A percentile compares a stretch with the other conserved stretches of the same genome.
phyloP scores from a whole-genome alignment of 2,329 filamentous ascomycete genomes.

The Elsinoe ampelina region DNA sequence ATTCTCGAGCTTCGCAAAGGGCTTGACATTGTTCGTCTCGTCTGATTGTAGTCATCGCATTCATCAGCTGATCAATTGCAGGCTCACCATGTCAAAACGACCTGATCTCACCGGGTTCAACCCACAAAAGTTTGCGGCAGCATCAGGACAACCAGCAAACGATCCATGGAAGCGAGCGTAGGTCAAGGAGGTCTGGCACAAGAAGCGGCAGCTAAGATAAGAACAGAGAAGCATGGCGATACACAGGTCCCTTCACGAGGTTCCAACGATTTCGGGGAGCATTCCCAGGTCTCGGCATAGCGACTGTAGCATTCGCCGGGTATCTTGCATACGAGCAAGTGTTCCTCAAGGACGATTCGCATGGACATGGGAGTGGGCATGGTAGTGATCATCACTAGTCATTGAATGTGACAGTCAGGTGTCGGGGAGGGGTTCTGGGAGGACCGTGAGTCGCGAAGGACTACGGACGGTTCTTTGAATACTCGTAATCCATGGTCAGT shows the following conservation, averaged over 20 bases:
- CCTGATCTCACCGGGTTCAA: slow-evolving; percentile 89
- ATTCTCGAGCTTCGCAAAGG: neutral
- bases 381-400: slow-evolving; percentile 18
- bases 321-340: slow-evolving; percentile 88
- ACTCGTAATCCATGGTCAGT: too few relatives aligned
- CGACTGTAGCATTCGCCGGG: slow-evolving; percentile 76
- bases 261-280: slow-evolving; percentile 79
- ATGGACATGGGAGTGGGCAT: slow-evolving; percentile 18
- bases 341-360: slow-evolving; percentile 61
- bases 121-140: slow-evolving; percentile 65
- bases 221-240: slow-evolving; percentile 85
- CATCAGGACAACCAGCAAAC: slow-evolving; percentile 52
- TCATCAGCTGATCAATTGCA: slow-evolving; percentile 17
- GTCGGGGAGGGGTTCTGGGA: too few relatives aligned
- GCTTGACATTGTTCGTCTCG: neutral
- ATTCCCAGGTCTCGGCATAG: slow-evolving; percentile 88
- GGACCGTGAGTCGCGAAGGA: too few relatives aligned
- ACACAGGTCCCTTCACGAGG: slow-evolving; percentile 77
- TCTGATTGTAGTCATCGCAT: neutral
- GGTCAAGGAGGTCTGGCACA: slow-evolving; percentile 20
- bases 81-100: slow-evolving; percentile 40
- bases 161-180: slow-evolving; percentile 58
- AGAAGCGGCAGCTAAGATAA: neutral
- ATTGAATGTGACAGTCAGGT: too few relatives aligned
- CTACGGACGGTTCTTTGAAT: too few relatives aligned